phyloP scores from a whole-genome alignment of 257 asterid genomes.

The Nicotiana sylvestris region DNA sequence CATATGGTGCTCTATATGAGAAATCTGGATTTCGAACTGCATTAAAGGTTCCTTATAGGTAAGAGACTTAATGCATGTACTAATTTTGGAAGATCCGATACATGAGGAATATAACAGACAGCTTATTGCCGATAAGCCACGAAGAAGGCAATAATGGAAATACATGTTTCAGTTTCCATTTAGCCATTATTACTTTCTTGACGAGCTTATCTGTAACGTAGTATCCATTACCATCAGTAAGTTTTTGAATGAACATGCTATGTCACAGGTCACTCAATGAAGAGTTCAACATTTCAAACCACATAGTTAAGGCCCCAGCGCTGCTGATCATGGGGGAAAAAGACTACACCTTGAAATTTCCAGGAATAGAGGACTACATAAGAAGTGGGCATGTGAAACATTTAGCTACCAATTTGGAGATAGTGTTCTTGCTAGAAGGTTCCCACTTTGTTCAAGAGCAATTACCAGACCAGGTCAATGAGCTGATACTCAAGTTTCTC shows the following conservation, averaged over 20 bases:
- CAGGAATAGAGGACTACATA: slow-evolving; percentile 46
- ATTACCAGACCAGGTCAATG: slow-evolving; percentile 45
- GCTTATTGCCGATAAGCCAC: too few species aligned
- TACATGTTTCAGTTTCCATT: not conserved
- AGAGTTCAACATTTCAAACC: slow-evolving; percentile 13
- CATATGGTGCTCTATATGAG: slow-evolving; percentile 32
- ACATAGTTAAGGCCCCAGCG: slow-evolving; percentile 36
- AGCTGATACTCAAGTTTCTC: slow-evolving; percentile 46
- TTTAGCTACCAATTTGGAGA: slow-evolving; percentile 52
- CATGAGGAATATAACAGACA: too few species aligned
- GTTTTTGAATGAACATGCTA: not conserved
- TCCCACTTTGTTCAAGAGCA: slow-evolving; percentile 74
- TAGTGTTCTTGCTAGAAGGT: slow-evolving; percentile 52
- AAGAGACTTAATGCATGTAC: not conserved
- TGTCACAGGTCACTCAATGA: slow-evolving; percentile 20
- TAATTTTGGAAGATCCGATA: too few species aligned
- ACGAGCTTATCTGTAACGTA: too few species aligned
- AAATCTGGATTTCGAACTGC: slow-evolving; percentile 48
- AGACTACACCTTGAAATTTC: slow-evolving; percentile 49
- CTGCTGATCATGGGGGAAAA: slow-evolving; percentile 54
- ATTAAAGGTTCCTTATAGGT: slow-evolving; percentile 50
- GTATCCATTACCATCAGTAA: too few species aligned
- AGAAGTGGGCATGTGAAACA: slow-evolving; percentile 34
- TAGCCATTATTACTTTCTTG: too few species aligned
- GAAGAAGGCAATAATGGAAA: too few species aligned